Conservation (phyloP, 768 basidiomycete genomes). For the Mycena galopus region DNA sequence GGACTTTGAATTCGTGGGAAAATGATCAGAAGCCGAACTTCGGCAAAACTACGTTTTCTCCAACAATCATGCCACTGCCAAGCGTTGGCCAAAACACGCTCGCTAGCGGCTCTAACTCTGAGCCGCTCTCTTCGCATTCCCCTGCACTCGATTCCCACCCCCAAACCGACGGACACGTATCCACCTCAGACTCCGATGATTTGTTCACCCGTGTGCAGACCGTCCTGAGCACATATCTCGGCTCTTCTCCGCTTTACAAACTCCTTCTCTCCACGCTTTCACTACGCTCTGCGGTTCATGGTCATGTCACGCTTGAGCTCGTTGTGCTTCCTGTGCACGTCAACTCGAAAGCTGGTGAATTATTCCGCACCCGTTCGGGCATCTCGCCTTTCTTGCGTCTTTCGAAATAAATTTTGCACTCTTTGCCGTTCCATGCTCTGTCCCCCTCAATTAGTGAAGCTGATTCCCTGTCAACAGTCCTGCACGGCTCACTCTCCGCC, state of each 20-base stretch:
- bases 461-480: constrained; percentile 9
- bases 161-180: no score
- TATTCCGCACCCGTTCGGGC: background rate
- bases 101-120: no score
- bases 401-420: background rate
- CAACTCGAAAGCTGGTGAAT: constrained; percentile 33
- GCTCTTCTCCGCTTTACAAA: constrained; percentile 34
- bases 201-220: constrained; percentile 19
- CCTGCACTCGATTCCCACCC: no score
- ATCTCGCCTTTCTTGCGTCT: background rate
- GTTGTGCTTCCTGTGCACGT: constrained; percentile 33
- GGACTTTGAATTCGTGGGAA: no score
- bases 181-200: background rate
- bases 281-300: constrained; percentile 13
- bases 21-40: no score
- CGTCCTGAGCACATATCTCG: constrained; percentile 27
- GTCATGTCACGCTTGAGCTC: constrained; percentile 24
- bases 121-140: no score
- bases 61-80: no score
- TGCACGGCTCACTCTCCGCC: constrained; percentile 34
- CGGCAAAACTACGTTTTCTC: no score
- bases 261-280: constrained; percentile 26
- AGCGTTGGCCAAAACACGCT: no score
- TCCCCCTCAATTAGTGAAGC: background rate
- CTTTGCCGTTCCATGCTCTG: background rate